Evolutionary conservation across 2,329 filamentous ascomycete species (phyloP), one percentile per base, ranked within the genome.

Genomic region (Ascochyta fabae): DNA sequence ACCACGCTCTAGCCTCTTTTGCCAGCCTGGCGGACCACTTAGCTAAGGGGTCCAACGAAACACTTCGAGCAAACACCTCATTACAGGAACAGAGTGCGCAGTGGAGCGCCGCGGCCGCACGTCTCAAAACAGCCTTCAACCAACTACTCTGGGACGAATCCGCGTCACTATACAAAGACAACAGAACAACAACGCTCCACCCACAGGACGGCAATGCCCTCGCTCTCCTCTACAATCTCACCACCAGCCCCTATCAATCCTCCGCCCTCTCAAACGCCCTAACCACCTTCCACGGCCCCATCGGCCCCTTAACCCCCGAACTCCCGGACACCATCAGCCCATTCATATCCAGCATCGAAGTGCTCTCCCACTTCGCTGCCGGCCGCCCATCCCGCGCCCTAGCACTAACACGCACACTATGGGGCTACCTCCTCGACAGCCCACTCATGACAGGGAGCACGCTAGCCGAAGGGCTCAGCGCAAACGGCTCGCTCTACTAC

Each of bases 401-500:
- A 4, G 56, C 68, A 22, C 64, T 77, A 2, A 68, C 70, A 15
- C 62, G 68, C 15, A 52, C 64, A 0, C 63, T 67, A 7, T 77
- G 74, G 74, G 53, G 55, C 2, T 67, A 69, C 49, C 58, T 74
- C 36, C 60, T 74, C 4, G 62, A 72, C 24, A 56, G 56, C 0
- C 64, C 59, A 6, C 59, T 62, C 12, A 75, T 76, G 68, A 78
- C 75, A 4, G 75, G 73, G 6, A 67, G 61, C 4, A 77, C 76
- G 1, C 59, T 77, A 1, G 61, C 72, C 0, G 76, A 78, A 48
- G 76, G 76, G 5, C 70, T 75, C 41, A 61, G 67, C 3, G 66
- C 67, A n/a, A 76, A 78, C 53, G 76, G 76, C 0, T 69, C 67
- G 15, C 48, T 77, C 3, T 71, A 75, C 35, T 78, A 77, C 46